Evolutionary conservation across 306 rosid species (phyloP), one percentile per base, ranked within the genome.

Genomic region (Vachellia pachyceras): DNA sequence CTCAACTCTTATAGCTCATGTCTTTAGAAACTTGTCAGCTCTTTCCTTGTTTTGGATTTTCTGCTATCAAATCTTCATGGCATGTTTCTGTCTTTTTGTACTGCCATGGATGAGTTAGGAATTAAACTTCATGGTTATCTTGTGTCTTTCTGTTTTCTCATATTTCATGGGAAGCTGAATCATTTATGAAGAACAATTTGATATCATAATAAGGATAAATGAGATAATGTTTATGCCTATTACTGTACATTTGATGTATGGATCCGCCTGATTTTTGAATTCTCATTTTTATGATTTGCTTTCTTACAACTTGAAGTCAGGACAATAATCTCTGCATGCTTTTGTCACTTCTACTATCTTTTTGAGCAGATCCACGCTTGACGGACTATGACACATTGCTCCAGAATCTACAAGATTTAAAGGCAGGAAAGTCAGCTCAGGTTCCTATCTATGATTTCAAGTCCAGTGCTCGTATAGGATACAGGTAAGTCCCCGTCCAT

Each of bases 371-470:
- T 69, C 74, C 74, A 69, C 74, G 74, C 54, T 44, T 69, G 39
- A 69, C 74, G n/a, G 74, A 69, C 54, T 69, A 69, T 69, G 55
- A 69, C 55, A 69, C 74, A 44, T 42, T 69, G 55, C 74, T 69
- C 39, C 39, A 69, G 74, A 69, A 69, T 42, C 54, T 69, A 22
- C 55, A 69, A 20, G 74, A 69, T 69, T 44, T 69, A 41, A 69
- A 69, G 74, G 55, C 54, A 20, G 74, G 74, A 44, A 69, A 42
- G 55, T 29, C 74, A 42, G 74, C 39, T 47, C 20, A 69, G 74
- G 74, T 69, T 44, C 74, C 74, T 5, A 69, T 69, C 74, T 69
- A 69, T 41, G 74, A 69, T 42, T 69, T 69, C 74, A 69, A 69
- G 74, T 42, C 74, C 74, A 69, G 74, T 47, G 42, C 74, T 22